Percentiles rank a stretch among this genome's conserved stretches.
Evolutionary conservation across 2,329 filamentous ascomycete genomes (phyloP).

Genomic region (Aureobasidium sp.): DNA sequence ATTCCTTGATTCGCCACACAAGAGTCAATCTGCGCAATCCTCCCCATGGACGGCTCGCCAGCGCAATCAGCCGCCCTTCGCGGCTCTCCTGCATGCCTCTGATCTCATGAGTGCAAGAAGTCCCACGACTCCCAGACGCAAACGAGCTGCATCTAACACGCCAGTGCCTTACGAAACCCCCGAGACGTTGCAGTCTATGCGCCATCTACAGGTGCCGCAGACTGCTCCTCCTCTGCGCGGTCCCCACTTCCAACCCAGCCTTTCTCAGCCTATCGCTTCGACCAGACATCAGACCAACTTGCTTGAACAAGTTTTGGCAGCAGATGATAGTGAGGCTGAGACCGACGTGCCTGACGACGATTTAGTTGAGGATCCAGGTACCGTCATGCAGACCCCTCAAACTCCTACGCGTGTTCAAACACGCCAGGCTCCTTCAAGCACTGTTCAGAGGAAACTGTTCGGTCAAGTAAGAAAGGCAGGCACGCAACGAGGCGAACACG

Average conservation of each 20-base stretch:
- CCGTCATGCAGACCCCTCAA: background rate
- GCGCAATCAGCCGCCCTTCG: conserved; percentile 48
- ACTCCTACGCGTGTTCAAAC: conserved; percentile 6
- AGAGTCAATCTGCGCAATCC: conserved; percentile 16
- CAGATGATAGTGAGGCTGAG: conserved; percentile 44
- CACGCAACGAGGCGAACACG: background rate
- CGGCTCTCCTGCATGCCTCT: conserved; percentile 64
- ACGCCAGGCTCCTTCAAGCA: background rate
- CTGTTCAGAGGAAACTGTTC: background rate
- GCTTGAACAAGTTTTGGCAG: conserved; percentile 34
- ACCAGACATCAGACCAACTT: background rate
- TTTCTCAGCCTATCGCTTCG: background rate
- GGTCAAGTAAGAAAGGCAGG: conserved; percentile 2
- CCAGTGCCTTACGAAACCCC: conserved; percentile 24
- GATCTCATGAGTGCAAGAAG: conserved; percentile 74
- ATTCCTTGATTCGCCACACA: conserved; percentile 42
- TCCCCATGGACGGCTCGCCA: conserved; percentile 33
- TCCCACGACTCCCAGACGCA: conserved; percentile 49
- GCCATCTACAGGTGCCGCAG: conserved; percentile 17
- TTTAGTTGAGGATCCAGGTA: conserved; percentile 45
- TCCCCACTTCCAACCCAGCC: background rate
- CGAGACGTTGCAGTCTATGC: conserved; percentile 32
- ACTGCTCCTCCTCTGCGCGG: conserved; percentile 16
- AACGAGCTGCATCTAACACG: conserved; percentile 32
- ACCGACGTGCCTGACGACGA: conserved; percentile 55